Conservation (phyloP, 169 alveolate species). For the Plasmodium coatneyi region DNA sequence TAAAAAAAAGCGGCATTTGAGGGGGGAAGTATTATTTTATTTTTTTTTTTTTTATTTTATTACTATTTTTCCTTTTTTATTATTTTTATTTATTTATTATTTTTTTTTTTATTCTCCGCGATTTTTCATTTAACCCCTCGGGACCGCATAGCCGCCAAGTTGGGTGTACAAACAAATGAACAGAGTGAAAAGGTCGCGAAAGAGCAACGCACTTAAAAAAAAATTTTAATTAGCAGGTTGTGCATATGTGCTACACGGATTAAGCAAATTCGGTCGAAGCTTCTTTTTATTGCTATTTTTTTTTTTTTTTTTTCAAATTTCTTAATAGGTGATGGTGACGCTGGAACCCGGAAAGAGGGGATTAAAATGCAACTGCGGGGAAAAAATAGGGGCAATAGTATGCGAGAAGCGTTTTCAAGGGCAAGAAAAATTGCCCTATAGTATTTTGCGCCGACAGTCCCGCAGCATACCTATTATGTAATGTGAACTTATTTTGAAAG, state of each 20-base stretch:
- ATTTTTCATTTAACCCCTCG: background rate
- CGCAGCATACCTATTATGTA: background rate
- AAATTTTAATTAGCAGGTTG: background rate
- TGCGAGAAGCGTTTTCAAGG: background rate
- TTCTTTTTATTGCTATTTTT: background rate
- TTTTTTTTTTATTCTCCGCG: background rate
- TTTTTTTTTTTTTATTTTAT: background rate
- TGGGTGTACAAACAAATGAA: background rate
- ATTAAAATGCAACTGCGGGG: slow-evolving; percentile 16
- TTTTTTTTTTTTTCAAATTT: background rate
- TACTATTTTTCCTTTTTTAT: background rate
- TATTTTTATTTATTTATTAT: background rate
- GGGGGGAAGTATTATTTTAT: background rate
- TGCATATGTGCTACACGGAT: background rate
- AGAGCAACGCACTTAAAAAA: background rate
- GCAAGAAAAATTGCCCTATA: background rate
- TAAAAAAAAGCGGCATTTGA: no score
- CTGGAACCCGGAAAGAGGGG: slow-evolving; percentile 8
- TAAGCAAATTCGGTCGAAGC: background rate
- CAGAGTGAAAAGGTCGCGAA: background rate
- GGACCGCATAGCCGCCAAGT: background rate
- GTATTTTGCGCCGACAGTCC: background rate
- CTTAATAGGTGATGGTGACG: background rate
- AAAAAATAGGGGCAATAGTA: background rate
- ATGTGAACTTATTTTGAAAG: no score